Evolutionary conservation across 306 rosid genomes (phyloP).

Genomic region (Crotalaria pallida): DNA sequence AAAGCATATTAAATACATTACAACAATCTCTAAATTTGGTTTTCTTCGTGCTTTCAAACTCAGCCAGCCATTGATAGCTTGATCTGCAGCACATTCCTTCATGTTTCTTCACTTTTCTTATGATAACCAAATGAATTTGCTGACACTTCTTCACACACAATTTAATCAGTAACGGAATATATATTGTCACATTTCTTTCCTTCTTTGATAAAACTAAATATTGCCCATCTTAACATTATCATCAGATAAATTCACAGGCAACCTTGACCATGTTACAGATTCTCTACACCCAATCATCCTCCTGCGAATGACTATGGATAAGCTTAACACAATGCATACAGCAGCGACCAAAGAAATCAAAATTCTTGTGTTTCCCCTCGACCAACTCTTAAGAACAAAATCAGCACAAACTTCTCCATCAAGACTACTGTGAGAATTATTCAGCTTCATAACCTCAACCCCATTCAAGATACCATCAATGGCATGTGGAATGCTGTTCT

Average conservation of each 20-base stretch:
- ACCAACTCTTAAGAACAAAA: slow-evolving; percentile 25
- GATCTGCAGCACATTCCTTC: neutral
- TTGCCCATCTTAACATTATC: slow-evolving; percentile 12
- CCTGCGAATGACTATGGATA: slow-evolving; percentile 39
- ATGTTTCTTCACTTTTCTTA: neutral
- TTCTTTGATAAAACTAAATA: neutral
- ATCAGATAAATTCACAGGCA: slow-evolving; percentile 33
- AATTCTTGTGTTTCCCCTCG: slow-evolving; percentile 28
- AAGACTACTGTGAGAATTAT: slow-evolving; percentile 34
- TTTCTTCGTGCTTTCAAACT: neutral
- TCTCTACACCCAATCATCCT: slow-evolving; percentile 32
- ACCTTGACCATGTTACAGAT: slow-evolving; percentile 38
- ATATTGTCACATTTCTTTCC: neutral
- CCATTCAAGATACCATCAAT: slow-evolving; percentile 40
- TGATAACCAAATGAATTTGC: neutral
- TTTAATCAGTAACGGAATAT: slow-evolving; percentile 13
- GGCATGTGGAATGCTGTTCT: slow-evolving; percentile 39
- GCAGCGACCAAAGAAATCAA: slow-evolving; percentile 38
- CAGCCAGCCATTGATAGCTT: slow-evolving; percentile 10
- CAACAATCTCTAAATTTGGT: slow-evolving; percentile 13
- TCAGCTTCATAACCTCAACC: slow-evolving; percentile 42
- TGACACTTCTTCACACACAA: slow-evolving; percentile 6
- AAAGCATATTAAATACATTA: slow-evolving; percentile 11
- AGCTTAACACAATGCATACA: slow-evolving; percentile 34
- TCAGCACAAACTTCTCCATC: slow-evolving; percentile 42